A percentile compares a stretch with the other conserved stretches of the same genome.
phyloP scores from a whole-genome alignment of 129 eudicot species.

The Flaveria bidentis region DNA sequence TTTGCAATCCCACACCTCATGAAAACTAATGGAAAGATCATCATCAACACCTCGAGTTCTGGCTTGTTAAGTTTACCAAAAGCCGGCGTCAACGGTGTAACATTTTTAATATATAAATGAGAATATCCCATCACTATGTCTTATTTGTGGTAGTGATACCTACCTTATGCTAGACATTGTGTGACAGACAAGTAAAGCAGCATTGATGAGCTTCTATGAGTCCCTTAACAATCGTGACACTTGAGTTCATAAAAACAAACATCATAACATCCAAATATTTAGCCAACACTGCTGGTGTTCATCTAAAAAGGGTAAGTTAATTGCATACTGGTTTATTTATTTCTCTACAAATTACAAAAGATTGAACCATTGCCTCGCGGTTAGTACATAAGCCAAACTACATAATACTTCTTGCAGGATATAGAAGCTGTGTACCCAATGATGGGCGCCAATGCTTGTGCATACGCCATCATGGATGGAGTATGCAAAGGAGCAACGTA shows the following conservation, averaged over 20 bases:
- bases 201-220: slow-evolving; percentile 43
- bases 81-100: slow-evolving; percentile 36
- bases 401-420: slow-evolving; percentile 19
- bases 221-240: slow-evolving; percentile 39
- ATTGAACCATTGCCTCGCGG: too few relatives aligned
- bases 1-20: slow-evolving; percentile 44
- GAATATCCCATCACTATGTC: too few relatives aligned
- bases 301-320: slow-evolving; percentile 5
- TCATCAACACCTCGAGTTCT: slow-evolving; percentile 31
- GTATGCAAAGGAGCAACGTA: slow-evolving; percentile 39
- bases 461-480: slow-evolving; percentile 37
- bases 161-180: neutral
- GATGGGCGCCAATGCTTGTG: slow-evolving; percentile 34
- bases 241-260: slow-evolving; percentile 28
- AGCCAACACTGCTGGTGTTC: slow-evolving; percentile 13
- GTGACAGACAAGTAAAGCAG: slow-evolving; percentile 50
- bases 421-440: slow-evolving; percentile 9
- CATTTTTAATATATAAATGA: too few relatives aligned
- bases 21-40: slow-evolving; percentile 42
- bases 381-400: neutral
- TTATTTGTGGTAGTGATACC: too few relatives aligned
- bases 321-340: neutral
- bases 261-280: slow-evolving; percentile 34
- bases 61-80: slow-evolving; percentile 27
- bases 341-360: neutral